phyloP scores from a whole-genome alignment of 2,329 filamentous ascomycete species.

The Chalara sp. region DNA sequence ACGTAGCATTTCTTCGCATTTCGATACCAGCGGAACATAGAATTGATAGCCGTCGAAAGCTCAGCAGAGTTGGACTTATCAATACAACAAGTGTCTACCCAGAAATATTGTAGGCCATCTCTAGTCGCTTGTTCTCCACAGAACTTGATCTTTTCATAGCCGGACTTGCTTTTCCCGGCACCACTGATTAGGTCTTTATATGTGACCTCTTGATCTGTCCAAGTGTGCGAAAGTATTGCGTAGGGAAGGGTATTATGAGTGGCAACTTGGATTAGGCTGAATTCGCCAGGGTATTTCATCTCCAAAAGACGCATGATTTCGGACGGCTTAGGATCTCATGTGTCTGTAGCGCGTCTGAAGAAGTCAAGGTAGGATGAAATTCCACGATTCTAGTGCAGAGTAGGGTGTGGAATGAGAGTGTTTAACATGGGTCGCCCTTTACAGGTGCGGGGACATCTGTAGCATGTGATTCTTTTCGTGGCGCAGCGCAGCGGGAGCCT shows the following conservation, averaged over 20 bases:
- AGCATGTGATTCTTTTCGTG: not conserved
- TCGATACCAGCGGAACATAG: not conserved
- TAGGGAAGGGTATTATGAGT: constrained; percentile 10
- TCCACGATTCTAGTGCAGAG: not conserved
- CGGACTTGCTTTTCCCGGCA: not conserved
- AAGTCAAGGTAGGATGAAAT: not conserved
- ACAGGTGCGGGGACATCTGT: not conserved
- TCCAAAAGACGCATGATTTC: not conserved
- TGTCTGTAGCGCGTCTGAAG: not conserved
- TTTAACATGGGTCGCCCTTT: not conserved
- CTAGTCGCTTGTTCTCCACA: constrained; percentile 1
- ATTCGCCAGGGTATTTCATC: not conserved
- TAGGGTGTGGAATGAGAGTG: not conserved
- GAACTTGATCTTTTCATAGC: not conserved
- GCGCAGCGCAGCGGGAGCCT: not conserved
- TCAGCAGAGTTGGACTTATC: constrained; percentile 9
- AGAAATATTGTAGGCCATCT: not conserved
- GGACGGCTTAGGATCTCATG: not conserved
- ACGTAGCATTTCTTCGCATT: not conserved
- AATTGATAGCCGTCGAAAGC: constrained; percentile 10
- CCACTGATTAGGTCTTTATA: constrained; percentile 2
- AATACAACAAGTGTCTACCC: constrained; percentile 11
- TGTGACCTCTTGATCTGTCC: constrained; percentile 12
- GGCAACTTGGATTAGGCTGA: not conserved
- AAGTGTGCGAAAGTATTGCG: constrained; percentile 29